phyloP scores from a whole-genome alignment of 306 rosid genomes.

The Vigna nakashimae region DNA sequence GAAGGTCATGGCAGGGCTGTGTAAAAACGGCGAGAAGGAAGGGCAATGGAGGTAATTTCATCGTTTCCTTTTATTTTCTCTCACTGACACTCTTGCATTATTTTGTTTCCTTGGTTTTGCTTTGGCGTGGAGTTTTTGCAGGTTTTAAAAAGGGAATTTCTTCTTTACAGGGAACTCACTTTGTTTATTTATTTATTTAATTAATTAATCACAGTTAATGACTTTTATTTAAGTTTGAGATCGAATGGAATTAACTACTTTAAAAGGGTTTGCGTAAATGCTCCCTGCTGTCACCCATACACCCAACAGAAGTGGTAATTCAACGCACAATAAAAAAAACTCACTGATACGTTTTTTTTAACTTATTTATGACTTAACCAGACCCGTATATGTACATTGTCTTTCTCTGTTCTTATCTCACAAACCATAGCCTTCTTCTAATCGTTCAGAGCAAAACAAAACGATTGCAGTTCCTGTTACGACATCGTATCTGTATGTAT shows the following conservation, averaged over 20 bases:
- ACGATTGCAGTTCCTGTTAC: not conserved
- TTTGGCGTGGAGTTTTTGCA: not conserved
- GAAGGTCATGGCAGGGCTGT: conserved; percentile 87
- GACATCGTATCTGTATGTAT: not conserved
- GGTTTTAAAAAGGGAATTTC: not conserved
- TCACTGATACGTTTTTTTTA: conserved; percentile 19
- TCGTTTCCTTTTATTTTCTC: not conserved
- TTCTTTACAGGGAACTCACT: conserved; percentile 25
- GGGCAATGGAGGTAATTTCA: conserved; percentile 93
- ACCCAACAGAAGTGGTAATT: not conserved
- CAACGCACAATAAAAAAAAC: conserved; percentile 25
- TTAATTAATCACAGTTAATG: not conserved
- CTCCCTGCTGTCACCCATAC: conserved; percentile 43
- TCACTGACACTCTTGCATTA: not conserved
- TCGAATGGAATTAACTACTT: conserved; percentile 35
- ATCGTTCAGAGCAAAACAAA: not conserved
- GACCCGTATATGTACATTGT: not conserved
- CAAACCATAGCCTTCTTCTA: not conserved
- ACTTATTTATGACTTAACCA: not conserved
- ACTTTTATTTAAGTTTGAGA: conserved; percentile 26
- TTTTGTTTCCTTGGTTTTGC: conserved; percentile 58
- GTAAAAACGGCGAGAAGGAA: conserved; percentile 78
- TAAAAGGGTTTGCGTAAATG: conserved; percentile 55
- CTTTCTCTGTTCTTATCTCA: not conserved
- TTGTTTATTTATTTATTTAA: conserved; percentile 5